Conservation (phyloP, 2,329 filamentous ascomycete genomes). For the Colletotrichum gigasporum region DNA sequence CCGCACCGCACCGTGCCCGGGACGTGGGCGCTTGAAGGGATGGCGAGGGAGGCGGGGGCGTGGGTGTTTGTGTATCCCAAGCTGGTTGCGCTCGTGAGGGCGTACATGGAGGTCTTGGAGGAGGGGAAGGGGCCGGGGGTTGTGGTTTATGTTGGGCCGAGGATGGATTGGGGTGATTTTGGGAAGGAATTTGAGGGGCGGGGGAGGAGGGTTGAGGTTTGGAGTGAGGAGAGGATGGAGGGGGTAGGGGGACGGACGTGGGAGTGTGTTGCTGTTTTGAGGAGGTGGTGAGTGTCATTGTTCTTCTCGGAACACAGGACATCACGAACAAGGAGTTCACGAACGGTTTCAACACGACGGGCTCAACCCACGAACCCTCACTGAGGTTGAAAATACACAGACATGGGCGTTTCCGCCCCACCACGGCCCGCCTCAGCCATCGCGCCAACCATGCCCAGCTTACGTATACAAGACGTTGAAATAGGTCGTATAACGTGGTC, state of each 20-base stretch:
- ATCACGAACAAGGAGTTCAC: too few species aligned
- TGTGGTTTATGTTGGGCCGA: slow-evolving; percentile 17
- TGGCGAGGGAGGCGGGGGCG: slow-evolving; percentile 36
- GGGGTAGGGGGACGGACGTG: slow-evolving; percentile 7
- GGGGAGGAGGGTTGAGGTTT: neutral
- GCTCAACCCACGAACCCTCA: too few species aligned
- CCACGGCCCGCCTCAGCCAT: too few species aligned
- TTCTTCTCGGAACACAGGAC: too few species aligned
- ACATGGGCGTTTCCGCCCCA: too few species aligned
- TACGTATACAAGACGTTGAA: too few species aligned
- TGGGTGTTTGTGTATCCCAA: slow-evolving; percentile 47
- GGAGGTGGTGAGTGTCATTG: neutral
- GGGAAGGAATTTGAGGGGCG: neutral
- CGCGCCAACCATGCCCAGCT: too few species aligned
- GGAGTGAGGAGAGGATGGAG: slow-evolving; percentile 19
- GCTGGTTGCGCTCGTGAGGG: slow-evolving; percentile 38
- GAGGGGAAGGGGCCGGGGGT: neutral
- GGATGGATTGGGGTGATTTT: slow-evolving; percentile 25
- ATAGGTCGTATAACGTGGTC: slow-evolving; percentile 3
- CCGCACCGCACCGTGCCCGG: slow-evolving; percentile 40
- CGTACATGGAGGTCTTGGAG: slow-evolving; percentile 36
- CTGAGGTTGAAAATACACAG: too few species aligned
- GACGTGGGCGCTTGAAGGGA: slow-evolving; percentile 41
- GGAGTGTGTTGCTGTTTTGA: slow-evolving; percentile 18
- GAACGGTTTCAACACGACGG: too few species aligned